phyloP scores from a whole-genome alignment of 1,284 basidiomycete genomes.

The Trichosporon asahii region DNA sequence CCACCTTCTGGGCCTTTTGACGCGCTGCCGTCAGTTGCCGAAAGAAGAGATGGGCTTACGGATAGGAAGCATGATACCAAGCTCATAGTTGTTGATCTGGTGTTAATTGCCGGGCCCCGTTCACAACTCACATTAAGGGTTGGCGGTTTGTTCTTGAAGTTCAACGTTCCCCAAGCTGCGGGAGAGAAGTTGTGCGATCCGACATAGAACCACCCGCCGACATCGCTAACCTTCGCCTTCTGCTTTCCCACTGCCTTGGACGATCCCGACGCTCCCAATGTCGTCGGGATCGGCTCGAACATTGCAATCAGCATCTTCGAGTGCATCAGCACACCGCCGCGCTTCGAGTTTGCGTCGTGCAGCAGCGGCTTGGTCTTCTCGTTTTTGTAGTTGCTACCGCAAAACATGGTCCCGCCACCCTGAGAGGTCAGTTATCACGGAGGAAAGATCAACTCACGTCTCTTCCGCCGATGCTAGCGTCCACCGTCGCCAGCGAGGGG shows the following conservation, averaged over 20 bases:
- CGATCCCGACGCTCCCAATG: constrained; percentile 19
- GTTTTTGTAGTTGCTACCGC: constrained; percentile 34
- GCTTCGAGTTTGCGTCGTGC: constrained; percentile 49
- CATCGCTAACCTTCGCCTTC: constrained; percentile 18
- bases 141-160: constrained; percentile 38
- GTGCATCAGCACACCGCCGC: constrained; percentile 51
- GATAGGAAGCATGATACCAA: constrained; percentile 50
- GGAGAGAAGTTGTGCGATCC: constrained; percentile 49
- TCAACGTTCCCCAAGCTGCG: constrained; percentile 47
- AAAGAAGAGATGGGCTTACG: constrained; percentile 25
- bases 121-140: constrained; percentile 25
- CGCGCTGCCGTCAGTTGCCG: constrained; percentile 27
- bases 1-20: constrained; percentile 28
- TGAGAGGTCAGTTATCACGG: constrained; percentile 13
- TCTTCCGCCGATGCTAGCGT: constrained; percentile 33
- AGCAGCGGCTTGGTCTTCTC: constrained; percentile 34
- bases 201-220: constrained; percentile 49
- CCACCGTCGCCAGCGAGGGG: constrained; percentile 44
- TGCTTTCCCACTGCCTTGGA: constrained; percentile 28
- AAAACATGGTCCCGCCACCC: constrained; percentile 51
- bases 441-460: constrained; percentile 25
- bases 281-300: constrained; percentile 37
- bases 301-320: constrained; percentile 47
- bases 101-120: not conserved
- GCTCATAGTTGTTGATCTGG: constrained; percentile 45